These are phyloP conservation scores for Lasiodiplodia citricola DNA, from an alignment of 2,329 filamentous ascomycete genomes.

Conservation along the genomic window DNA sequence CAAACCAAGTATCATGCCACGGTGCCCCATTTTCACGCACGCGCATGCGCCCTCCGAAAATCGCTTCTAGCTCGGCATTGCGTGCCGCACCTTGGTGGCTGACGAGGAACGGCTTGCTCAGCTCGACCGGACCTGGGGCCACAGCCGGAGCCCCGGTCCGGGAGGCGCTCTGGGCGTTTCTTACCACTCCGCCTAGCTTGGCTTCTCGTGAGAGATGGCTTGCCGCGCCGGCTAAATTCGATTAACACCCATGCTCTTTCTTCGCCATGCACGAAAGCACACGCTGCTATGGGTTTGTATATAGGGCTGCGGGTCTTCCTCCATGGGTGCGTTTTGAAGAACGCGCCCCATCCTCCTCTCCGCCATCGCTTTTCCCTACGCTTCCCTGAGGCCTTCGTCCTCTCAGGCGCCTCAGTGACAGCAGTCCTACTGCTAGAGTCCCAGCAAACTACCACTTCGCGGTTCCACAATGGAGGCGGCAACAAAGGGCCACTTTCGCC, in stretches of 20 bases:
- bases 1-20: background rate
- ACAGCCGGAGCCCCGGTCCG: slow-evolving; percentile 14
- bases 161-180: slow-evolving; percentile 20
- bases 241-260: background rate
- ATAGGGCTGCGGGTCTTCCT: background rate
- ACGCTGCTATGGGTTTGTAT: background rate
- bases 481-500: slow-evolving; percentile 39
- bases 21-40: background rate
- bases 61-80: background rate
- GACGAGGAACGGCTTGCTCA: background rate
- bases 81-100: background rate
- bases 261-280: background rate
- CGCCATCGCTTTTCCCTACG: background rate
- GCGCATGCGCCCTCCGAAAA: background rate
- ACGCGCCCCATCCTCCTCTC: background rate
- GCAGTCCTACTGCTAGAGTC: background rate
- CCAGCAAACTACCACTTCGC: background rate
- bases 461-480: slow-evolving; percentile 36
- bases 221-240: slow-evolving; percentile 18
- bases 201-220: slow-evolving; percentile 11
- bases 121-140: background rate
- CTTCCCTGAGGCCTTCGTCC: background rate
- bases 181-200: slow-evolving; percentile 12
- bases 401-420: background rate
- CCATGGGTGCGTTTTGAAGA: slow-evolving; percentile 1